Evolutionary conservation across 805 yeast species (phyloP).

Genomic region (Hanseniaspora lindneri): DNA sequence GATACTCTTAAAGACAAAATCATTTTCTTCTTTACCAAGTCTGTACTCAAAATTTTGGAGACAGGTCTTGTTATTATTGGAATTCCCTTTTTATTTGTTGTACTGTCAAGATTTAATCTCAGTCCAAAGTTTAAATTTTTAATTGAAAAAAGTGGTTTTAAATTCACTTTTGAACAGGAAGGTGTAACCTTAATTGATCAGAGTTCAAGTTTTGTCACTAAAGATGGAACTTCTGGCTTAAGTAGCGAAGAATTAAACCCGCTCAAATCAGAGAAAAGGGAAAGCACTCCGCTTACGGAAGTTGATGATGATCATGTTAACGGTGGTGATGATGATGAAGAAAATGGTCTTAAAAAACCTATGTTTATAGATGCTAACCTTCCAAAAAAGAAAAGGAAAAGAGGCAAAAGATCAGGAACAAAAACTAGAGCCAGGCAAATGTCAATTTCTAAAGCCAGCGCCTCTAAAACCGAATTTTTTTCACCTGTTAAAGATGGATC

Average conservation of each 20-base stretch:
- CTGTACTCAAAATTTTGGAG: constrained; percentile 31
- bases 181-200: constrained; percentile 18
- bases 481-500: constrained; percentile 16
- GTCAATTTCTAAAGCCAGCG: constrained; percentile 12
- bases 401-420: constrained; percentile 18
- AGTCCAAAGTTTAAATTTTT: constrained; percentile 28
- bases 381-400: constrained; percentile 1
- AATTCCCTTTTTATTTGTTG: constrained; percentile 24
- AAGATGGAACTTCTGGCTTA: background rate
- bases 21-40: constrained; percentile 22
- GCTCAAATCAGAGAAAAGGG: no score
- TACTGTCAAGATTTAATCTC: constrained; percentile 26
- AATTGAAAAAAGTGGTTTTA: constrained; percentile 28
- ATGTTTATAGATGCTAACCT: constrained; percentile 5
- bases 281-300: background rate
- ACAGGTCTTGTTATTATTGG: constrained; percentile 32
- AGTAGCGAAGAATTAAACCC: background rate
- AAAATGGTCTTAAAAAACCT: constrained; percentile 1
- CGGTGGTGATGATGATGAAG: constrained; percentile 13
- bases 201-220: constrained; percentile 11
- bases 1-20: constrained; percentile 17
- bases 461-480: constrained; percentile 15
- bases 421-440: constrained; percentile 9
- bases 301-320: constrained; percentile 1
- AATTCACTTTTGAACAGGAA: constrained; percentile 20